Base-by-base conservation (phyloP, 192 early-diverging fungal species). In the Coemansia brasiliensis region DNA sequence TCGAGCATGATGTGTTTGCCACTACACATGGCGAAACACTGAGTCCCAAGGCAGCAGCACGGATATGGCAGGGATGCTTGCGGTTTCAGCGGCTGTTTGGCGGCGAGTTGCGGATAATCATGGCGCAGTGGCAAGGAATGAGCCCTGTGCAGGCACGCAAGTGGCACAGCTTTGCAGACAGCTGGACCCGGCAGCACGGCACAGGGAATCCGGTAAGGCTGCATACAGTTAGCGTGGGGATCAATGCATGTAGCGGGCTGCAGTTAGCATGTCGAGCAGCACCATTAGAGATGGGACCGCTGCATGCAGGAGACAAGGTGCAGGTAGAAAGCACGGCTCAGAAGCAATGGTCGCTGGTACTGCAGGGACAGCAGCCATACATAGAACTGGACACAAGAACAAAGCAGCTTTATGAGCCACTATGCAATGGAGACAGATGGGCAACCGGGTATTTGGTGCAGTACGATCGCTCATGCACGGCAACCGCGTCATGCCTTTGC, bases 91-190 rank as follows among this genome's bases (percentile, higher is more conserved):
- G 20, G 27, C 46, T 77, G 37, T 63, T 66, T 26, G 64, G 74
- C 50, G 64, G 60, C 24, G 17, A 29, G 24, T 52, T 77, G 25
- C 67, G 74, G 27, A 32, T 77, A 15, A 64, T 77, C 17, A 49
- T 77, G 39, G 67, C 50, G 42, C 43, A 67, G 60, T 77, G 74
- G 74, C 74, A 57, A 15, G 74, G 74, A 3, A 67, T 70, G 74
- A 29, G 56, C 1, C 46, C 39, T 16, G 16, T 10, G 2, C 67
- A 69, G 26, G 74, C 74, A 5, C 24, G 52, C 17, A 29, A 41
- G 13, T 76, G 74, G 74, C 67, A 20, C 38, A 40, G 39, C 12
- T 59, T 65, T 39, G 58, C 50, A 8, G 44, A 13, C 2, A 43
- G 54, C 2, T 69, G 62, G 62, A 16, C 5, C 6, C 32, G 10